Conservation (phyloP, 1,284 basidiomycete genomes). For the Ganoderma lingzhi region DNA sequence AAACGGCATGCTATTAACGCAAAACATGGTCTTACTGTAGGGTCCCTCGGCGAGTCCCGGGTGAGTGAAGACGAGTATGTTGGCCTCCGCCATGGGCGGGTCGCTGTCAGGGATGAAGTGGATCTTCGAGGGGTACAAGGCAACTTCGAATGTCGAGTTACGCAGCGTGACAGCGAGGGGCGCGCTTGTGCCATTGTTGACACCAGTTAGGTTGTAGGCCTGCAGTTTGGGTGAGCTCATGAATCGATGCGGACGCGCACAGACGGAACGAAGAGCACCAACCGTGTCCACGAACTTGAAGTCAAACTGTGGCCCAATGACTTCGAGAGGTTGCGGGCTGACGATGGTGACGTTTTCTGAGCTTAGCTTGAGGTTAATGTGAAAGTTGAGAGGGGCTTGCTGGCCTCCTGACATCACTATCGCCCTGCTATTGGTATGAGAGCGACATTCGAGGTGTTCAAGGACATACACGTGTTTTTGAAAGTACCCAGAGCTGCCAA, state of each 20-base stretch:
- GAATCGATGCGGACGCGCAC: background rate
- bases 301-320: conserved; percentile 1
- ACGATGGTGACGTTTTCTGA: conserved; percentile 2
- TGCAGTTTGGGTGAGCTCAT: background rate
- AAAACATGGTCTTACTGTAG: background rate
- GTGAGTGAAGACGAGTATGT: background rate
- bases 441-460: background rate
- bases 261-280: background rate
- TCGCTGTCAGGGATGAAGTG: background rate
- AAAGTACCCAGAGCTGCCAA: conserved; percentile 3
- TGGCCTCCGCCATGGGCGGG: background rate
- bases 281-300: conserved; percentile 8
- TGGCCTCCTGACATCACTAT: background rate
- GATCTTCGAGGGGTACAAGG: background rate
- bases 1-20: too few relatives aligned
- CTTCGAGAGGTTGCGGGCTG: background rate
- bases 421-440: background rate
- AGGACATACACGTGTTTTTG: background rate
- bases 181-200: background rate
- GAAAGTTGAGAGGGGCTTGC: background rate
- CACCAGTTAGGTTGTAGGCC: background rate
- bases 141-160: background rate
- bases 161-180: background rate
- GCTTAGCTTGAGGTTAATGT: background rate
- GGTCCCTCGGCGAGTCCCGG: background rate